Evolutionary conservation across 1,139 yeast species (phyloP), one percentile per base, ranked within the genome.

Genomic region (Arxiozyma slooffiae): DNA sequence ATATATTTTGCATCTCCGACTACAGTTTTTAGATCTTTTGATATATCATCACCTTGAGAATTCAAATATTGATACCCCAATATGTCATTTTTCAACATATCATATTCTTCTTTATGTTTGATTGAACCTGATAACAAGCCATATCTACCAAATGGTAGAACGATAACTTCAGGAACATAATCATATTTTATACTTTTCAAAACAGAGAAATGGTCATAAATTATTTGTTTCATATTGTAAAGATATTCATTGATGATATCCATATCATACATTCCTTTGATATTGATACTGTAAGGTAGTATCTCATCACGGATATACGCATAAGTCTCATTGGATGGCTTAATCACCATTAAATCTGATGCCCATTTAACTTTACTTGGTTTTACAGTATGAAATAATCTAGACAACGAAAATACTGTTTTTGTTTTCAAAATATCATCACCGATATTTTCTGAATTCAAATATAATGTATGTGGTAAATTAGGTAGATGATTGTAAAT

Each of bases 401-500:
- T 59, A 2, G 64, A 57, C 5, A 58, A 48, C 1, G 62, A 58
- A 17, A 62, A 57, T 2, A 58, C 56, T 20, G 63, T 55, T 5
- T 57, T 54, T 4, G 61, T 51, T 11, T 56, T 52, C 9, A 63
- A 50, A 18, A 65, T 58, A 38, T 62, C 68, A 45, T 61, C 49
- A 0, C 64, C 67, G 22, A 63, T 53, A 51, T 61, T 58, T 26
- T 59, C 52, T 7, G 62, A 49, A 41, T 59, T 56, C 48, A 63
- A 51, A 47, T 47, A 62, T 30, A 62, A 48, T 17, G 55, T 55
- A 11, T 58, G 56, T 2, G 69, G 69, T 41, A 65, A 50, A 46
- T 57, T 57, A 9, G 69, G 69, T 39, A 65, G 50, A 49, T 62
- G 66, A 46, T 65, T 65, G 51, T 65, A 65, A 7, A 65, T 61